phyloP scores from a whole-genome alignment of 2,329 filamentous ascomycete genomes.

The Neoarthrinium moseri region DNA sequence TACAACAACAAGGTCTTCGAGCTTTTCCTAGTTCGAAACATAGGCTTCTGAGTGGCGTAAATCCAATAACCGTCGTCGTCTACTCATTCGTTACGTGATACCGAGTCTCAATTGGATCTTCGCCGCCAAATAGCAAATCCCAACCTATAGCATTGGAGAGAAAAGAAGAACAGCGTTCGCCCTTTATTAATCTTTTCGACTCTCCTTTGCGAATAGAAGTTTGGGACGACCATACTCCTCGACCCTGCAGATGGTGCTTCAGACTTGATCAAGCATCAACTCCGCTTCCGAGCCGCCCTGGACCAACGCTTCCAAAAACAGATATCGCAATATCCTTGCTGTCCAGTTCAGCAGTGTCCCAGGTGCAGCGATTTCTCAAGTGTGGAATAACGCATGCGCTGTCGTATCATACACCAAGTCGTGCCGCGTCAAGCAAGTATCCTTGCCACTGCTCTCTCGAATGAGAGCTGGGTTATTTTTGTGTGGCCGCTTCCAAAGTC shows the following conservation, averaged over 20 bases:
- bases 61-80: conserved; percentile 6
- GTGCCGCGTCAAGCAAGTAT: conserved; percentile 18
- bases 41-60: conserved; percentile 4
- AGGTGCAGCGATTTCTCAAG: conserved; percentile 19
- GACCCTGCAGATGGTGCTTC: neutral
- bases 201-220: neutral
- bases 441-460: conserved; percentile 22
- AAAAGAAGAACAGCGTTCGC: neutral
- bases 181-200: conserved; percentile 5
- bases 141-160: conserved; percentile 2
- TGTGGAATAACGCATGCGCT: conserved; percentile 21
- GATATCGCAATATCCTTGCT: conserved; percentile 17
- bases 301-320: conserved; percentile 19
- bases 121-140: conserved; percentile 2
- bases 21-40: conserved; percentile 4
- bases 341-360: conserved; percentile 16
- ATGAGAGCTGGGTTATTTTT: conserved; percentile 21
- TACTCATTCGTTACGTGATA: conserved; percentile 6
- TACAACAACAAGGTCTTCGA: conserved; percentile 4
- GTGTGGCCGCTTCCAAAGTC: conserved; percentile 21
- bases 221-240: neutral
- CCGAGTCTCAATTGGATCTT: conserved; percentile 6
- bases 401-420: conserved; percentile 20
- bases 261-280: conserved; percentile 6
- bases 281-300: conserved; percentile 16